Percentiles rank a stretch among this genome's conserved stretches.
Conservation (phyloP, 768 basidiomycete species). For the Steccherinum ochraceum region DNA sequence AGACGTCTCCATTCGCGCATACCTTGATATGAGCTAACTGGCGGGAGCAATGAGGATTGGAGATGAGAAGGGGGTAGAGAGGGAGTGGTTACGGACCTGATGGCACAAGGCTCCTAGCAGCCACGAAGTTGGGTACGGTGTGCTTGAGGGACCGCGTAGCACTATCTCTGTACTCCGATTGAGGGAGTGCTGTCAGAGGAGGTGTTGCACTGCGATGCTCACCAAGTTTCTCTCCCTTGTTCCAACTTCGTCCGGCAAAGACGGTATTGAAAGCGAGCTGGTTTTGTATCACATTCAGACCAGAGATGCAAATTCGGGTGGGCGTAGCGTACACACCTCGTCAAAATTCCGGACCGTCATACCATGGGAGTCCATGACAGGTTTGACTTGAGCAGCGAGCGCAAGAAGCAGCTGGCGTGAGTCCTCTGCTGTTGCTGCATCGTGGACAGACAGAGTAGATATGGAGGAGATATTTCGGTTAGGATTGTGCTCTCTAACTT, state of each 20-base stretch:
- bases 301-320: too few species aligned
- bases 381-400: slow-evolving; percentile 77
- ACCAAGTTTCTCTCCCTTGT: slow-evolving; percentile 77
- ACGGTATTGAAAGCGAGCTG: slow-evolving; percentile 69
- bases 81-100: slow-evolving; percentile 46
- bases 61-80: neutral
- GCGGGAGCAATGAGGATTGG: too few species aligned
- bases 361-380: slow-evolving; percentile 76
- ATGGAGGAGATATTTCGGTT: slow-evolving; percentile 79
- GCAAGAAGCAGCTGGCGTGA: slow-evolving; percentile 70
- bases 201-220: slow-evolving; percentile 6
- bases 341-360: slow-evolving; percentile 74
- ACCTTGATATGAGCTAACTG: slow-evolving; percentile 85
- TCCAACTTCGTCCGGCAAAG: slow-evolving; percentile 84
- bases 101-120: slow-evolving; percentile 78
- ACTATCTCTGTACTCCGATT: slow-evolving; percentile 58
- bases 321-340: too few species aligned
- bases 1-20: too few species aligned
- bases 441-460: slow-evolving; percentile 40
- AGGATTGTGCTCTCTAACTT: slow-evolving; percentile 61
- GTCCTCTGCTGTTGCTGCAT: slow-evolving; percentile 46
- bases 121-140: slow-evolving; percentile 57
- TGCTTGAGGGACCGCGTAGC: slow-evolving; percentile 53
- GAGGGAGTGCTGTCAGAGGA: neutral
- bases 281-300: too few species aligned